Percentiles rank a stretch among this genome's conserved stretches.
Conservation (phyloP, 2,329 filamentous ascomycete species). For the Aureobasidium sp. region DNA sequence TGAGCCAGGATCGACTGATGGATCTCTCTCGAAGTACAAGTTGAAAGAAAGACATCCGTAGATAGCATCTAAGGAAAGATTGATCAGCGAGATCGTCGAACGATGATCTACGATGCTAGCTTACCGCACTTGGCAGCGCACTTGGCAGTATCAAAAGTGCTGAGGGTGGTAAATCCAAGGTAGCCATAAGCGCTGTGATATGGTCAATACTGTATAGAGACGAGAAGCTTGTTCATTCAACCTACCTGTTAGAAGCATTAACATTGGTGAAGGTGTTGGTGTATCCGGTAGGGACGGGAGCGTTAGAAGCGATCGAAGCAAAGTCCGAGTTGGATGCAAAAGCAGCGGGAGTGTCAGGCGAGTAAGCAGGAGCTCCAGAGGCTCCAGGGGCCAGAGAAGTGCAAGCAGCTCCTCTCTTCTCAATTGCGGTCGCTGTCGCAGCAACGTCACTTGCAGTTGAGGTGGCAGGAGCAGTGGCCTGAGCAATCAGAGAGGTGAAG, state of each 20-base stretch:
- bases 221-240: neutral
- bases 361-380: neutral
- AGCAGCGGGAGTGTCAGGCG: neutral
- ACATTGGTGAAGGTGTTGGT: neutral
- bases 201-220: neutral
- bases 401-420: constrained; percentile 1
- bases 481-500: constrained; percentile 19
- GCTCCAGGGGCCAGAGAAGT: neutral
- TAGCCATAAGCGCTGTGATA: constrained; percentile 5
- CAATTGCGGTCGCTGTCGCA: neutral
- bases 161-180: constrained; percentile 7
- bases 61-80: neutral
- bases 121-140: constrained; percentile 21
- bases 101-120: neutral
- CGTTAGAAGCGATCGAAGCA: neutral
- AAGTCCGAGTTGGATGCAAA: constrained; percentile 19
- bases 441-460: constrained; percentile 11
- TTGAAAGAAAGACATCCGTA: constrained; percentile 22
- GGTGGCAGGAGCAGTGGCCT: constrained; percentile 18
- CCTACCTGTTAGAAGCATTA: constrained; percentile 16
- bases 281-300: neutral
- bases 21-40: constrained; percentile 22
- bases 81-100: neutral
- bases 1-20: neutral
- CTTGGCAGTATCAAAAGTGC: constrained; percentile 19